Conservation (phyloP, 2,329 filamentous ascomycete genomes). For the Diplodia seriata region DNA sequence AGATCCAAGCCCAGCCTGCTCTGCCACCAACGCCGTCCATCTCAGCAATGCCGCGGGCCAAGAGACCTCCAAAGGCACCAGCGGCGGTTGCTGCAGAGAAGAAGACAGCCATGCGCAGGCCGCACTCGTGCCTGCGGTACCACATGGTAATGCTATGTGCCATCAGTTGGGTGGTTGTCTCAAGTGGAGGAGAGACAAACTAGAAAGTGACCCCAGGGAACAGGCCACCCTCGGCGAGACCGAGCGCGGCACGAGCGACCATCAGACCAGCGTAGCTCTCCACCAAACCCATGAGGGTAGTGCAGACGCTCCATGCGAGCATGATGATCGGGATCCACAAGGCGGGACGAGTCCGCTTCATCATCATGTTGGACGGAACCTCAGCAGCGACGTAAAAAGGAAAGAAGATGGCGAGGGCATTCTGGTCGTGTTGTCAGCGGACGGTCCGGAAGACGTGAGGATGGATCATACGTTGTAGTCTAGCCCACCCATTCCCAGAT, state of each 20-base stretch:
- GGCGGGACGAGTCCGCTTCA: slow-evolving; percentile 64
- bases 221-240: slow-evolving; percentile 44
- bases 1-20: slow-evolving; percentile 46
- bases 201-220: slow-evolving; percentile 22
- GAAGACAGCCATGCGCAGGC: slow-evolving; percentile 65
- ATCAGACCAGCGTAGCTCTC: slow-evolving; percentile 55
- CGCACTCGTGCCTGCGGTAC: slow-evolving; percentile 66
- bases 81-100: slow-evolving; percentile 65
- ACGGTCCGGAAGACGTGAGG: slow-evolving; percentile 36
- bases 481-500: slow-evolving; percentile 46
- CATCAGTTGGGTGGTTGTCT: neutral
- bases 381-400: slow-evolving; percentile 57
- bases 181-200: neutral
- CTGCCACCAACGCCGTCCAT: slow-evolving; percentile 61
- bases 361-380: slow-evolving; percentile 65
- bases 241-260: slow-evolving; percentile 55
- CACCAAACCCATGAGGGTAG: slow-evolving; percentile 59
- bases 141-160: slow-evolving; percentile 65
- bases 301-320: slow-evolving; percentile 56
- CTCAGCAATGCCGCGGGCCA: slow-evolving; percentile 66
- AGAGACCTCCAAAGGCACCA: slow-evolving; percentile 65
- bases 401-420: slow-evolving; percentile 68
- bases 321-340: slow-evolving; percentile 57
- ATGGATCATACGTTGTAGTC: slow-evolving; percentile 39
- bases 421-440: slow-evolving; percentile 50